Base-by-base conservation (phyloP, 2,329 filamentous ascomycete genomes). In the Colletotrichum agaves region DNA sequence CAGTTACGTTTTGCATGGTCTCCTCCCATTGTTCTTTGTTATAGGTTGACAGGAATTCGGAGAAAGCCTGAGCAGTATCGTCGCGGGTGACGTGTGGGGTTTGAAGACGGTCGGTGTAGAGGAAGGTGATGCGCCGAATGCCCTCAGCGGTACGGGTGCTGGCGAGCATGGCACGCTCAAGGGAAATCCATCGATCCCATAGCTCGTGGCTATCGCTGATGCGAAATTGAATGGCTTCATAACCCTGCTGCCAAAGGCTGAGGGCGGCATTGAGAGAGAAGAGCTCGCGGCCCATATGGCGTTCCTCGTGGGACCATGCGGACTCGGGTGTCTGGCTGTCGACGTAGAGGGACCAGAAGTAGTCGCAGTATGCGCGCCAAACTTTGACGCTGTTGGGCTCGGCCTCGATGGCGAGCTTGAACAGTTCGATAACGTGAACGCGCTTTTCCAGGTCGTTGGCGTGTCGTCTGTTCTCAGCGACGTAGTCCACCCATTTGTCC, bases 321-420 rank as follows among this genome's bases (percentile, higher is more conserved):
- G 84, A 80, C 61, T 86, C 83, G 61, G 84, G 76, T 46, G 78
- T 85, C 76, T 90, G 87, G 73, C 87, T 89, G 71, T 88, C 87
- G 58, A 84, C 84, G 77, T 92, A 90, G 11, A 94, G 87, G 19
- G 87, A 86, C 84, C 90, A 90, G 70, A 94, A 89, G 79, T 91
- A 95, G 73, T 94, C 89, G 78, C 90, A 93, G 75, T 94, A 95
- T 31, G 89, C 85, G 67, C 90, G 85, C 93, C 93, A 96, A 44
- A 95, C 81, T 70, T 87, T 88, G 67, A 91, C 82, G 73, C 92
- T 94, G 72, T 86, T 89, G 11, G 91, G 90, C 78, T 95, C 92
- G 59, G 92, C 90, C 65, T 82, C 80, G 21, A 91, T 87, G 64
- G 92, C 92, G 72, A 85, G 86, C 72, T 91, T 89, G 79, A 89